Base-by-base conservation (phyloP, 2,329 filamentous ascomycete genomes). In the Talaromyces sp. region DNA sequence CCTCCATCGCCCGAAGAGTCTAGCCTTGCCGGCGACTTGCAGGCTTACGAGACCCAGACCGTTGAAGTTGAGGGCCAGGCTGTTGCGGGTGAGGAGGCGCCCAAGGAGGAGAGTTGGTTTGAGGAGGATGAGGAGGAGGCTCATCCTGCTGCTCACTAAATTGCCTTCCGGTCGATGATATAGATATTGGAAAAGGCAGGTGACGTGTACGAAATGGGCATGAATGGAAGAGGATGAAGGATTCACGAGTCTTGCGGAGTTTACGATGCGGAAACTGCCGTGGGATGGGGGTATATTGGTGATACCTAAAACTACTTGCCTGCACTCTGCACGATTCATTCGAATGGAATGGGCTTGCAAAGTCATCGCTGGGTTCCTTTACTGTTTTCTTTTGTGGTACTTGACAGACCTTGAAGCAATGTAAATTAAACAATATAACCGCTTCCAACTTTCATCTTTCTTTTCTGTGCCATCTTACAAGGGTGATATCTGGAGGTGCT, bases 21-120 rank as follows among this genome's bases (percentile, higher is more conserved):
- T 81, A 91, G 97, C 82, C 91, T 99, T 70, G 92, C 93, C 77
- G 90, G 87, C 81, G 94, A 92, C 80, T 84, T 99, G 79, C 90
- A 95, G 84, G 89, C 92, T 78, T 99, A 99, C 87, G 94, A 98
- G 87, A 87, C 83, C 78, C 92, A 96, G 86, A 87, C 89, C 73
- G 93, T 97, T 72, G 95, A 99, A 82, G 89, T 98, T 71, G 94
- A 98, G 85, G 94, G 94, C 71, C 88, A 92, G 80, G 87, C 91
- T 71, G 83, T 85, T 72, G 79, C 82, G 67, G 85, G 85, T 70
- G 85, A 87, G 78, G 83, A 84, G 70, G 83, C 86, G 65, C 85
- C 89, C 58, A 83, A 82, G 38, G 85, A 88, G 76, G 84, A 89
- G 78, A 86, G 88, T 76, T 97, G 93, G 92, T 91, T 96, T 73